phyloP scores from a whole-genome alignment of 805 yeast genomes.

The Cyberlindnera euphorbiae region DNA sequence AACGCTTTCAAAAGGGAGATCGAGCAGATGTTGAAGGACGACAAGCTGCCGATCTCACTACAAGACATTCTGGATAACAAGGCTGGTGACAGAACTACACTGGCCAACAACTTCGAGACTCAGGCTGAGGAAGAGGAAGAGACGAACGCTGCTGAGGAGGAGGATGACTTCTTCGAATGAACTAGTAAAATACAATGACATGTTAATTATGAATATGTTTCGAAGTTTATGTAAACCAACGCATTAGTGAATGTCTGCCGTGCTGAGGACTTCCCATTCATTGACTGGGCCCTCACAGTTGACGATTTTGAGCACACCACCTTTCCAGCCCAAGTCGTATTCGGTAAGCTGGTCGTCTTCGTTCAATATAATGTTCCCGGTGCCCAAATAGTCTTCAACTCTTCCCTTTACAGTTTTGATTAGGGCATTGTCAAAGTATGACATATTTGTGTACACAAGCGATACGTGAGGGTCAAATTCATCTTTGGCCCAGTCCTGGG shows the following conservation, averaged over 20 bases:
- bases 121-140: constrained; percentile 13
- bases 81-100: constrained; percentile 14
- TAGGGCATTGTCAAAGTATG: constrained; percentile 64
- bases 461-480: constrained; percentile 74
- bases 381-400: constrained; percentile 58
- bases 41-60: constrained; percentile 54
- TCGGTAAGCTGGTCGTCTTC: constrained; percentile 20
- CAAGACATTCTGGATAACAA: constrained; percentile 37
- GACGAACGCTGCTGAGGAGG: constrained; percentile 25
- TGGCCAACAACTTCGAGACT: constrained; percentile 17
- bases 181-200: no score
- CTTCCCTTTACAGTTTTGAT: constrained; percentile 59
- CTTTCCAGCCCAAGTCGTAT: constrained; percentile 50
- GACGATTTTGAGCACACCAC: constrained; percentile 57
- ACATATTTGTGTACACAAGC: constrained; percentile 57
- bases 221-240: no score
- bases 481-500: constrained; percentile 49
- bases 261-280: constrained; percentile 63
- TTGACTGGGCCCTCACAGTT: constrained; percentile 67
- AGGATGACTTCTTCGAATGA: constrained; percentile 27
- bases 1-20: constrained; percentile 48
- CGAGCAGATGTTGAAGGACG: constrained; percentile 45
- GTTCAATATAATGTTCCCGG: constrained; percentile 12
- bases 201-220: no score
- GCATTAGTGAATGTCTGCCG: constrained; percentile 30